Percentiles rank a stretch among this genome's conserved stretches.
Conservation (phyloP, 2,329 filamentous ascomycete species). For the Sporothrix brunneoviolacea region DNA sequence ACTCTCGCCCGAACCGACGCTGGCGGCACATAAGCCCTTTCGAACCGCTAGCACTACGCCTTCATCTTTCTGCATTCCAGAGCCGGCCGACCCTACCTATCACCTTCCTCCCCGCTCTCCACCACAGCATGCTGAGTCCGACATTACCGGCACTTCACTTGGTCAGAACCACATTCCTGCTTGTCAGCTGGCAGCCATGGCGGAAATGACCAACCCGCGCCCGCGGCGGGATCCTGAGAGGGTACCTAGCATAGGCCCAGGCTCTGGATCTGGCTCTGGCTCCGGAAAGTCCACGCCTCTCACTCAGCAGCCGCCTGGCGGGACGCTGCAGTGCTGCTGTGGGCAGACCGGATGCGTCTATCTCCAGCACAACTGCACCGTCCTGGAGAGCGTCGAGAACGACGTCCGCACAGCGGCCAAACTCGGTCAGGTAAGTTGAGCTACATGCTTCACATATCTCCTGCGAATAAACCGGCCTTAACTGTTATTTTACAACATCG, state of each 20-base stretch:
- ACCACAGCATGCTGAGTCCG: constrained; percentile 9
- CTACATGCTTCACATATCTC: background rate
- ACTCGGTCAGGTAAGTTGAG: constrained; percentile 74
- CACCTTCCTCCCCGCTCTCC: background rate
- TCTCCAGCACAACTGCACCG: constrained; percentile 70
- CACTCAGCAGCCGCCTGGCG: constrained; percentile 20
- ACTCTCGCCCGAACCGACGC: background rate
- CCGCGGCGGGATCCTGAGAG: constrained; percentile 6
- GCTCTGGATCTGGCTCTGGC: background rate
- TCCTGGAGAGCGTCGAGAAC: constrained; percentile 75
- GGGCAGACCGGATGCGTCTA: constrained; percentile 72
- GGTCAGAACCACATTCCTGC: constrained; percentile 10
- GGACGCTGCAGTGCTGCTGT: constrained; percentile 68
- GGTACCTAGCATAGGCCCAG: background rate
- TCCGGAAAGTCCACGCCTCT: background rate
- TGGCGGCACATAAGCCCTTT: background rate
- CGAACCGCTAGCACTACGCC: background rate
- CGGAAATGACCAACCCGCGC: constrained; percentile 10
- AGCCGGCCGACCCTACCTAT: background rate
- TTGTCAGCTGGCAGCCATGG: constrained; percentile 2
- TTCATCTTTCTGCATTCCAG: constrained; percentile 6
- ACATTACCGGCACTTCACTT: background rate
- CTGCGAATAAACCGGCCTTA: background rate
- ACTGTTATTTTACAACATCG: background rate
- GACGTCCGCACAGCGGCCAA: constrained; percentile 81